Conservation (phyloP, 306 rosid species). For the Quercus rubra region DNA sequence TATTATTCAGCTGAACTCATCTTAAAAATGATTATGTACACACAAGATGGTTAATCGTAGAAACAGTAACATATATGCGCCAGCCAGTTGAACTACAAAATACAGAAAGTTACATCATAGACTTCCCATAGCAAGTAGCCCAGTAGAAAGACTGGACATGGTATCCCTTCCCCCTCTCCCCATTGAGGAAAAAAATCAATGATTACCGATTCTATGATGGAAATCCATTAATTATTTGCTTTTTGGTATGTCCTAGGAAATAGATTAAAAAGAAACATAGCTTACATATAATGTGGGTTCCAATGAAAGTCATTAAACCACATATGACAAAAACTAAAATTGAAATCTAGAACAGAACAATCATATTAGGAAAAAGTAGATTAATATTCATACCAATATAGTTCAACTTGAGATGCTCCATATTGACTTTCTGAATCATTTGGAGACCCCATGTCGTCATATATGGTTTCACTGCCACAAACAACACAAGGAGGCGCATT, state of each 20-base stretch:
- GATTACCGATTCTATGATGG: not conserved
- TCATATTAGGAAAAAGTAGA: conserved; percentile 6
- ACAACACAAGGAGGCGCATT: conserved; percentile 66
- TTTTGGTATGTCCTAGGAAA: not conserved
- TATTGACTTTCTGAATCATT: conserved; percentile 62
- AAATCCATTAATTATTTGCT: not conserved
- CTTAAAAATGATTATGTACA: not conserved
- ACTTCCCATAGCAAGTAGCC: not conserved
- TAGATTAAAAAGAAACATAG: conserved; percentile 6
- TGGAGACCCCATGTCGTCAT: conserved; percentile 47
- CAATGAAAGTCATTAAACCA: not conserved
- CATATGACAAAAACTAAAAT: not conserved
- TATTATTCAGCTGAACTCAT: not conserved
- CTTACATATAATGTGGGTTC: conserved; percentile 10
- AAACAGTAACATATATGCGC: not conserved
- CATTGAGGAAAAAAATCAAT: not conserved
- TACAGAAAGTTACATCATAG: not conserved
- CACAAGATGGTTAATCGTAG: not conserved
- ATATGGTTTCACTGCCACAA: conserved; percentile 58
- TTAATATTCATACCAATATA: conserved; percentile 49
- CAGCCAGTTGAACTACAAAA: not conserved
- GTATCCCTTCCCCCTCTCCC: not conserved
- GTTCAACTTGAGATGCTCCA: conserved; percentile 70
- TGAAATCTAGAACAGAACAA: conserved; percentile 4
- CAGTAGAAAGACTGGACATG: not conserved